A percentile compares a stretch with the other conserved stretches of the same genome.
These are phyloP conservation scores for Aureobasidium melanogenum DNA, from an alignment of 2,329 filamentous ascomycete species.

Conservation along the genomic window DNA sequence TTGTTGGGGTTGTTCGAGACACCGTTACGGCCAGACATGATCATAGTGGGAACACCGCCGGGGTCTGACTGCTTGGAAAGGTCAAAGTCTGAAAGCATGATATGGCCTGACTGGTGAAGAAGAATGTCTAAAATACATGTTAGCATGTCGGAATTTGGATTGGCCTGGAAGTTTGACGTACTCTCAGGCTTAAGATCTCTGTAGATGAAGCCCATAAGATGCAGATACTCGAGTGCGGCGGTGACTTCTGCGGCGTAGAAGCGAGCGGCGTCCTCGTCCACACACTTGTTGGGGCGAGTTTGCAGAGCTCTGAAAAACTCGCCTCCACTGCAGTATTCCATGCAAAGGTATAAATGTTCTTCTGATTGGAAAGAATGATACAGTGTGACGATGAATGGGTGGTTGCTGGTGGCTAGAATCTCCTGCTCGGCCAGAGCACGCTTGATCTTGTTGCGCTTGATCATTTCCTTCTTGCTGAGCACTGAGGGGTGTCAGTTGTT, in stretches of 20 bases:
- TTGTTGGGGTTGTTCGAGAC: conserved; percentile 59
- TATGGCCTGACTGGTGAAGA: conserved; percentile 97
- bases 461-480: conserved; percentile 99
- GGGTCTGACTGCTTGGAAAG: conserved; percentile 95
- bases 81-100: conserved; percentile 99
- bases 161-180: conserved; percentile 40
- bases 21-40: conserved; percentile 75
- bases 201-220: conserved; percentile 99
- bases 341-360: conserved; percentile 97
- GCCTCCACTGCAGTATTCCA: conserved; percentile 98
- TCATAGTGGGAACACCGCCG: conserved; percentile 96
- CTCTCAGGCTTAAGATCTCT: conserved; percentile 95
- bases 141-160: conserved; percentile 24
- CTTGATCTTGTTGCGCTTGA: conserved; percentile 99
- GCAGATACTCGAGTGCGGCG: conserved; percentile 89
- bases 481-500: conserved; percentile 45
- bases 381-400: conserved; percentile 96
- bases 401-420: conserved; percentile 95
- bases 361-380: conserved; percentile 99
- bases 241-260: conserved; percentile 98
- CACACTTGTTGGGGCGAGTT: conserved; percentile 93
- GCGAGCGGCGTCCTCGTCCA: conserved; percentile 89
- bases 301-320: conserved; percentile 97
- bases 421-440: conserved; percentile 94
- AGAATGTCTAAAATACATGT: conserved; percentile 66